These are phyloP conservation scores for Melampsora americana DNA, from an alignment of 1,284 basidiomycete species.

Conservation along the genomic window DNA sequence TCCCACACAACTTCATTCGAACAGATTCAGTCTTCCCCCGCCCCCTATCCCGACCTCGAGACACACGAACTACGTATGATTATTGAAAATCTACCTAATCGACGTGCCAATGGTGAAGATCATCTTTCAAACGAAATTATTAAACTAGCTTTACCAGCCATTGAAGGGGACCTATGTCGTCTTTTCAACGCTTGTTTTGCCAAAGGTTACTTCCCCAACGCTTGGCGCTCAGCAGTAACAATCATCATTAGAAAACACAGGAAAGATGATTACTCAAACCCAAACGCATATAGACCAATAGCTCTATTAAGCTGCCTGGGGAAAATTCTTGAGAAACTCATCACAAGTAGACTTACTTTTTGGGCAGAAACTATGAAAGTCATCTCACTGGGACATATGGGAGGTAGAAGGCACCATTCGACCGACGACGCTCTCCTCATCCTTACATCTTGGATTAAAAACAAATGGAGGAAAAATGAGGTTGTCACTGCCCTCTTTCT, in stretches of 20 bases:
- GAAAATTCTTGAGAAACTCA: conserved; percentile 12
- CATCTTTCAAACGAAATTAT: conserved; percentile 15
- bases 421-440: too few relatives aligned
- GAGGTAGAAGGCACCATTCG: conserved; percentile 2
- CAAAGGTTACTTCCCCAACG: neutral
- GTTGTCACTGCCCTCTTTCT: too few relatives aligned
- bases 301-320: neutral
- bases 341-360: neutral
- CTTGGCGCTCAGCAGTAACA: neutral
- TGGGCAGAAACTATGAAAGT: conserved; percentile 10
- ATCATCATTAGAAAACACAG: conserved; percentile 13
- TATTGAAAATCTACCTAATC: neutral
- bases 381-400: conserved; percentile 14
- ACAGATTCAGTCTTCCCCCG: neutral
- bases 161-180: too few relatives aligned
- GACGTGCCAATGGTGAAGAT: neutral
- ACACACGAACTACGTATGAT: neutral
- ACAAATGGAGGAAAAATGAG: too few relatives aligned
- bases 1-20: too few relatives aligned
- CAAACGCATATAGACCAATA: conserved; percentile 14
- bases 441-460: too few relatives aligned
- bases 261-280: conserved; percentile 21
- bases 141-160: neutral
- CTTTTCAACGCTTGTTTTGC: conserved; percentile 22
- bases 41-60: neutral